A percentile compares a stretch with the other conserved stretches of the same genome.
phyloP scores from a whole-genome alignment of 768 basidiomycete species.

The Basidioascus undulatus region DNA sequence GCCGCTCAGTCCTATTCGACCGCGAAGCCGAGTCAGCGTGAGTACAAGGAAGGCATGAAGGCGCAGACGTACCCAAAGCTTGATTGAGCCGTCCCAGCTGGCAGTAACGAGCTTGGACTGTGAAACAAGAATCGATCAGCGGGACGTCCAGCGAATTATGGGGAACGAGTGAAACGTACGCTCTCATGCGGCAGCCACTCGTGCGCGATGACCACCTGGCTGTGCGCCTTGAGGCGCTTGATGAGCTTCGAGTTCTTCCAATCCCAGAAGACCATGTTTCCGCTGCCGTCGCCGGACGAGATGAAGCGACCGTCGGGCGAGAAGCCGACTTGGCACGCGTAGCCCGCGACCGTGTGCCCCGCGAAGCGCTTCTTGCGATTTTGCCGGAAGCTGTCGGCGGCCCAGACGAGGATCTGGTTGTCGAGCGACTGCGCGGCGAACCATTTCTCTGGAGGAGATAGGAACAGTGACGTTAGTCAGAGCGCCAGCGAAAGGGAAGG shows the following conservation, averaged over 20 bases:
- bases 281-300: conserved; percentile 82
- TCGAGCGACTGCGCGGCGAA: conserved; percentile 94
- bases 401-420: conserved; percentile 93
- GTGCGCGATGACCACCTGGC: conserved; percentile 90
- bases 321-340: conserved; percentile 90
- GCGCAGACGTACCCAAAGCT: conserved; percentile 52
- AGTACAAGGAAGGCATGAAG: too few relatives aligned
- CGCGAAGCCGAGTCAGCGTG: too few relatives aligned
- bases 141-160: background rate
- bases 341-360: conserved; percentile 88
- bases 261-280: conserved; percentile 96
- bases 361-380: conserved; percentile 97
- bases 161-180: conserved; percentile 30
- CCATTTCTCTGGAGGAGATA: conserved; percentile 67
- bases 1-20: too few relatives aligned
- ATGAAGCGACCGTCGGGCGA: conserved; percentile 98
- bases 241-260: conserved; percentile 68
- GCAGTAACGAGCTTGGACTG: conserved; percentile 93
- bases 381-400: conserved; percentile 93
- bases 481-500: background rate
- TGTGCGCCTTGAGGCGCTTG: conserved; percentile 73
- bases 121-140: conserved; percentile 5
- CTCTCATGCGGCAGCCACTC: conserved; percentile 96
- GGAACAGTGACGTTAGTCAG: background rate
- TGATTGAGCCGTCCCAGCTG: conserved; percentile 94